These are phyloP conservation scores for Botrytis pseudocinerea DNA, from an alignment of 2,329 filamentous ascomycete genomes.

Conservation along the genomic window DNA sequence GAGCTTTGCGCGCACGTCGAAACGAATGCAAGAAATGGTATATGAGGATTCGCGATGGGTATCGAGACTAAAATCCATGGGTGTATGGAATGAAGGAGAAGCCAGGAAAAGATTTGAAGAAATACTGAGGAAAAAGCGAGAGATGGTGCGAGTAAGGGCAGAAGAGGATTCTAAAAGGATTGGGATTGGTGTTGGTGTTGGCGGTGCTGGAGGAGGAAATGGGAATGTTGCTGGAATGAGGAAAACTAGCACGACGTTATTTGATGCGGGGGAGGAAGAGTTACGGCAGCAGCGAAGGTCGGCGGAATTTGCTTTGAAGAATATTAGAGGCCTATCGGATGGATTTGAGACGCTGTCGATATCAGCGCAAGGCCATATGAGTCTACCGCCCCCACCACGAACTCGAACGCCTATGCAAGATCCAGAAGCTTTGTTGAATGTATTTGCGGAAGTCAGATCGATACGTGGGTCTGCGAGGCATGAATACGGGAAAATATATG, in stretches of 20 bases:
- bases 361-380: constrained; percentile 42
- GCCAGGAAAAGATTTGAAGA: constrained; percentile 81
- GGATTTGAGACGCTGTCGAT: constrained; percentile 80
- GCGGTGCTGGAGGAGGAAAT: constrained; percentile 26
- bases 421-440: constrained; percentile 63
- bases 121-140: constrained; percentile 59
- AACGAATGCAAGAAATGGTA: constrained; percentile 93
- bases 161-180: constrained; percentile 41
- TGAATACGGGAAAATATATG: constrained; percentile 89
- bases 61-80: constrained; percentile 79
- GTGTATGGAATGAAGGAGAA: constrained; percentile 87
- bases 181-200: constrained; percentile 39
- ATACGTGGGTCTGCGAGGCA: constrained; percentile 81
- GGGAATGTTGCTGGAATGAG: constrained; percentile 27
- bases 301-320: constrained; percentile 35
- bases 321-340: constrained; percentile 52
- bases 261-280: constrained; percentile 71
- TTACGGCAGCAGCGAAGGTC: constrained; percentile 53
- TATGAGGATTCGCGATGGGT: constrained; percentile 98
- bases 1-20: constrained; percentile 79
- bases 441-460: constrained; percentile 71
- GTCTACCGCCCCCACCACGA: constrained; percentile 34
- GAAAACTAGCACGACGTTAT: constrained; percentile 61
- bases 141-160: constrained; percentile 51
- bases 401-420: constrained; percentile 52